Evolutionary conservation across 495 filamentous ascomycete species (phyloP).

Genomic region (Glarea lozoyensis): DNA sequence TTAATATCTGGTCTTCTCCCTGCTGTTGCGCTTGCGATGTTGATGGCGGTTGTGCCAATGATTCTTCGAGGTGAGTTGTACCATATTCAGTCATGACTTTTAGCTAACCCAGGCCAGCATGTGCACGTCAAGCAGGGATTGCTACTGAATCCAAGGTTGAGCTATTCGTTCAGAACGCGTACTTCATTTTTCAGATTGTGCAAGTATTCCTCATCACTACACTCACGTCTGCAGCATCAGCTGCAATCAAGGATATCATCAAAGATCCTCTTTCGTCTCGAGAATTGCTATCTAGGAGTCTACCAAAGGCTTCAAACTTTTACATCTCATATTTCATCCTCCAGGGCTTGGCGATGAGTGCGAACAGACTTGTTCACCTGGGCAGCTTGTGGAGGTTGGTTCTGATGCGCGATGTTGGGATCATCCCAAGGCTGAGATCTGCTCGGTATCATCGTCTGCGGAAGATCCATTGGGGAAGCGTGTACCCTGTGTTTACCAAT

Average conservation of each 20-base stretch:
- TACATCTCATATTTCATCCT: conserved; percentile 94
- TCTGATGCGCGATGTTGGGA: conserved; percentile 55
- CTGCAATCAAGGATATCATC: conserved; percentile 51
- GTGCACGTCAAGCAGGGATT: conserved; percentile 71
- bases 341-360: conserved; percentile 78
- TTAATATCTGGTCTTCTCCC: conserved; percentile 81
- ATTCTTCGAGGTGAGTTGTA: conserved; percentile 44
- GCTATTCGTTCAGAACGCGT: conserved; percentile 78
- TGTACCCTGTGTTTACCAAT: conserved; percentile 79
- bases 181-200: conserved; percentile 90
- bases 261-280: conserved; percentile 51
- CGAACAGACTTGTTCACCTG: conserved; percentile 66
- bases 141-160: conserved; percentile 72
- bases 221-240: conserved; percentile 66
- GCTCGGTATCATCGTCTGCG: conserved; percentile 48
- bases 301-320: conserved; percentile 84
- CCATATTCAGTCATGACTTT: conserved; percentile 11
- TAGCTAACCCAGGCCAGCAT: conserved; percentile 27
- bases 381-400: conserved; percentile 66
- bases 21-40: conserved; percentile 63
- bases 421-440: conserved; percentile 44
- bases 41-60: conserved; percentile 84
- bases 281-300: conserved; percentile 59
- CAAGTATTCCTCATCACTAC: conserved; percentile 92
- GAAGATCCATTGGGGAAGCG: conserved; percentile 75